Base-by-base conservation (phyloP, 2,329 filamentous ascomycete genomes). In the Lachnellula arida region DNA sequence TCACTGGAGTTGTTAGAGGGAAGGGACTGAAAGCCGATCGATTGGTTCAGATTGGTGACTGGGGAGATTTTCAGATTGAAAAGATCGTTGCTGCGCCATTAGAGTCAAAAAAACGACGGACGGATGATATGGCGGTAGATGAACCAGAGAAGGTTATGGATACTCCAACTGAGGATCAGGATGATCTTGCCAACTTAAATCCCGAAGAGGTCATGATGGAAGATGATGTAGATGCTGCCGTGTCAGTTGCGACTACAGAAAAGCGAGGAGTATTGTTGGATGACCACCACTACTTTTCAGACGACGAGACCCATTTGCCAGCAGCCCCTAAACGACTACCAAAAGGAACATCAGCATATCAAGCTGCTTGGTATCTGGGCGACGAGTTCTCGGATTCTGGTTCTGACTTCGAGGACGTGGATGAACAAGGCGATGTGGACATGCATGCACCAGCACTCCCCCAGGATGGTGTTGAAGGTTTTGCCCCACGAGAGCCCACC, bases 211-310 rank as follows among this genome's bases (percentile, higher is more conserved):
- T 86, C 3, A 77, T 83, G 56, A 94, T 96, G 23, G 88, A 89
- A 59, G 81, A 84, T 22, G 81, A 82, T 22, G 74, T 74, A 70
- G 68, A 75, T 75, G 55, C 78, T 65, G 70, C 77, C 58, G 63
- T 81, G 66, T 78, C 77, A 3, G 75, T 78, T 22, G 72, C 72
- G 49, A 69, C 72, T 4, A 75, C 77, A 2, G 77, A 80, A 44
- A 86, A 86, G 68, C 96, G 93, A 74, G 94, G 93, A 61, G 94
- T 99, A 1, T 76, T 99, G 42, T 79, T 99, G 9, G 94, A 99
- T 64, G 93, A 97, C 63, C 93, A 99, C 71, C 93, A 97, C 70
- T 99, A 99, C 72, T 99, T 97, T 69, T 92, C 92, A 0, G 93
- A 97, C 44, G 91, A 94, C 47, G 87, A 94, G 52, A 78, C 81